Evolutionary conservation across 129 eudicot genomes (phyloP), one percentile per base, ranked within the genome.

Genomic region (Deinandra increscens): DNA sequence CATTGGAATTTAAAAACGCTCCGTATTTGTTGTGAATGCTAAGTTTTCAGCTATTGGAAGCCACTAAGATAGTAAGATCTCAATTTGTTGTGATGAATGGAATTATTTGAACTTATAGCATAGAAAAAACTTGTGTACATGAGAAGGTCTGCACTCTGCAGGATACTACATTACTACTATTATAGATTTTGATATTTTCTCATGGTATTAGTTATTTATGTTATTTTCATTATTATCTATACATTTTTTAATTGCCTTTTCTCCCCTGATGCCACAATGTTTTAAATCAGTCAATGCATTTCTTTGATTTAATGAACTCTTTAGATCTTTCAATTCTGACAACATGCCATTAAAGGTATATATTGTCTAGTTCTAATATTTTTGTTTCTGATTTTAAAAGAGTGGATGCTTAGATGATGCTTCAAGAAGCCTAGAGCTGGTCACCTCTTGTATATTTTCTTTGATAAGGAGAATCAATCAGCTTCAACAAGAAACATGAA

Each of bases 361-460:
- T 18, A 49, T 49, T 49, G 26, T 7, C 61, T 44, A 46, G 15
- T 72, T 26, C 51, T 61, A 46, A 45, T 29, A 23, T 41, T 44
- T 23, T 22, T 23, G 10, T 39, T 72, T 79, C 77, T 74, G 88
- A 72, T 49, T 72, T 70, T 77, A 54, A 73, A 51, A 69, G 69
- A 80, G 1, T 6, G 56, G 54, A 49, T 4, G 53, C 42, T 78
- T 66, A 22, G 75, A 75, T 70, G 84, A 76, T 59, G 82, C 85
- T 74, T 88, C 78, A 66, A 80, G 81, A 81, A 72, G 73, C 19
- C 78, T 79, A 43, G 83, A 74, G 55, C 83, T 23, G 80, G 80
- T 61, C 72, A 62, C 53, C 58, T 72, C 55, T 42, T 67, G 15
- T 42, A 66, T 63, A 48, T 68, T 79, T 79, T 70, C 65, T 59